These are phyloP conservation scores for Moricandia moricandioides DNA, from an alignment of 345 rosid species.

Conservation along the genomic window DNA sequence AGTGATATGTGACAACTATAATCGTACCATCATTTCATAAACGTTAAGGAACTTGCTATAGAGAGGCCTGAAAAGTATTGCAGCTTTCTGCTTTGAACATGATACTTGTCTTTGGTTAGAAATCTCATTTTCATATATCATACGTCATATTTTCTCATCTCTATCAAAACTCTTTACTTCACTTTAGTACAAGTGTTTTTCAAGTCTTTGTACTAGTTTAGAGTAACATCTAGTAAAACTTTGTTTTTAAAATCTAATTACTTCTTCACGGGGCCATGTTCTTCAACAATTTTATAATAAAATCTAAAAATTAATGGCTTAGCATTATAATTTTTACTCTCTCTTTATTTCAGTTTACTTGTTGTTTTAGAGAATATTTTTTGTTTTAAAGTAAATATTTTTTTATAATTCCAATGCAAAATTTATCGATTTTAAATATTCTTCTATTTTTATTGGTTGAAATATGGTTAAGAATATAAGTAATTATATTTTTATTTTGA, in stretches of 20 bases:
- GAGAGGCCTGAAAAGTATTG: constrained; percentile 7
- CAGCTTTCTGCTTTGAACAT: constrained; percentile 19
- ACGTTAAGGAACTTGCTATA: constrained; percentile 6
- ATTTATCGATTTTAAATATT: no score
- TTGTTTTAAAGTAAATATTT: no score
- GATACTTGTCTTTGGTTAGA: constrained; percentile 17
- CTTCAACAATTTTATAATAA: background rate
- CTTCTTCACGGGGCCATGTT: background rate
- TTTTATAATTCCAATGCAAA: no score
- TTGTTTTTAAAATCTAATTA: background rate
- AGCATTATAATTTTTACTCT: background rate
- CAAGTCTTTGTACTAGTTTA: background rate
- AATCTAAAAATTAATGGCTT: background rate
- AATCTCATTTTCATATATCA: constrained; percentile 8
- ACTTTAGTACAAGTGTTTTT: background rate
- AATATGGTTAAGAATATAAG: no score
- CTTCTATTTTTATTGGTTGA: no score
- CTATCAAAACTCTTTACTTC: background rate
- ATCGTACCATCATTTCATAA: constrained; percentile 16
- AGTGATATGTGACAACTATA: constrained; percentile 24
- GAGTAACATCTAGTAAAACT: background rate
- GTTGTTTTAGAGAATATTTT: no score
- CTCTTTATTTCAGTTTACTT: no score
- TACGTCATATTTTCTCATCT: constrained; percentile 10
- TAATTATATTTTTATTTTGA: no score